These are phyloP conservation scores for sweet orange (Citrus sinensis) DNA, from an alignment of 345 rosid species.

Conservation along the genomic window DNA sequence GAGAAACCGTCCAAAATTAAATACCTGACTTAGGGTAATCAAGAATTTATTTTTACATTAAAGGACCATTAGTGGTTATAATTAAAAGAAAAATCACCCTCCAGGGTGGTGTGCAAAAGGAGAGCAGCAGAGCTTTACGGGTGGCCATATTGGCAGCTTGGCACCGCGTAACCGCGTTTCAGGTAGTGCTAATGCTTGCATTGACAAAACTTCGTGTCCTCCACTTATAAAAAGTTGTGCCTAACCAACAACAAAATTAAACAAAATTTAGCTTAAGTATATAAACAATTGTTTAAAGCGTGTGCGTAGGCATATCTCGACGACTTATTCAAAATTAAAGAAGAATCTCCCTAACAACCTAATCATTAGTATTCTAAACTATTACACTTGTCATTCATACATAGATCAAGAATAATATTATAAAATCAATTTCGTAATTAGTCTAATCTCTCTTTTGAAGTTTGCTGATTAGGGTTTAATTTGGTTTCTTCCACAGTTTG, in stretches of 20 bases:
- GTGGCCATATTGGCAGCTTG: constrained; percentile 30
- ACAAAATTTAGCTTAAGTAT: background rate
- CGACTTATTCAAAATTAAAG: background rate
- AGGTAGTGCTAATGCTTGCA: constrained; percentile 6
- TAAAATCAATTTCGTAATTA: background rate
- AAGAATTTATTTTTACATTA: too few relatives aligned
- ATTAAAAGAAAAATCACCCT: too few relatives aligned
- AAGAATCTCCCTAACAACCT: constrained; percentile 37
- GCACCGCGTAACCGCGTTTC: constrained; percentile 36
- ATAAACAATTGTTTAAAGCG: background rate
- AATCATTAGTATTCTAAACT: constrained; percentile 29
- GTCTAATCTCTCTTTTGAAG: background rate
- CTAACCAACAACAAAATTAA: constrained; percentile 8
- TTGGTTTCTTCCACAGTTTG: background rate
- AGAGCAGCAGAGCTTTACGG: background rate
- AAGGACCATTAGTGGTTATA: too few relatives aligned
- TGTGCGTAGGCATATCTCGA: background rate
- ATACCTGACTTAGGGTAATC: background rate
- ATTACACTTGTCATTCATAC: background rate
- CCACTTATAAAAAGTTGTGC: constrained; percentile 27
- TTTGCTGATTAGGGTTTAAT: background rate
- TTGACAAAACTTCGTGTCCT: constrained; percentile 26
- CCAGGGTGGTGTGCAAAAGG: too few relatives aligned
- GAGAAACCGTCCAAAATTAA: background rate
- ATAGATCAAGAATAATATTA: background rate